A percentile compares a stretch with the other conserved stretches of the same genome.
phyloP scores from a whole-genome alignment of 495 filamentous ascomycete genomes.

The Rostrohypoxylon terebratum region DNA sequence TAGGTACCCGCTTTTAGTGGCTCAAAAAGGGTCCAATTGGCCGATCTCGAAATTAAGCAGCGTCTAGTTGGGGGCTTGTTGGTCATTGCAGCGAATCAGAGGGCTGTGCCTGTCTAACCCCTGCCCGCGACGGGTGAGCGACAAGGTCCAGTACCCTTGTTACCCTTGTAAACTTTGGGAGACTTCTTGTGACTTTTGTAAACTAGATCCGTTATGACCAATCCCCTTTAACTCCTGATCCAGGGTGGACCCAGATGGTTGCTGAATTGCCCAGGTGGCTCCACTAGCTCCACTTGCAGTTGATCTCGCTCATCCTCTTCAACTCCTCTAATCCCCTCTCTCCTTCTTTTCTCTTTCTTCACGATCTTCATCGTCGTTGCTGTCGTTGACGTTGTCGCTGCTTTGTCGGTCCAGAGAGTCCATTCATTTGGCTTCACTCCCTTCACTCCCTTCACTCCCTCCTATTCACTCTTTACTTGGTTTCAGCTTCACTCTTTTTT shows the following conservation, averaged over 20 bases:
- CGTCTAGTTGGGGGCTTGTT: slow-evolving; percentile 31
- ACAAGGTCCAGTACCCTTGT: slow-evolving; percentile 7
- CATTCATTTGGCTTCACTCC: slow-evolving; percentile 47
- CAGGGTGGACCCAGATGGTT: not conserved
- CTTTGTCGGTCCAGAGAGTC: slow-evolving; percentile 49
- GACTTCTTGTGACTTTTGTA: slow-evolving; percentile 21
- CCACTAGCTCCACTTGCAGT: slow-evolving; percentile 23
- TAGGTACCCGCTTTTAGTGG: slow-evolving; percentile 23
- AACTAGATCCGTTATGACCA: slow-evolving; percentile 33
- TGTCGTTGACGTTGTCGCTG: slow-evolving; percentile 48
- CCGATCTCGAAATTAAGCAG: slow-evolving; percentile 43
- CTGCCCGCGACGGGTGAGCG: slow-evolving; percentile 19
- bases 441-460: slow-evolving; percentile 47
- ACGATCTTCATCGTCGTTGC: slow-evolving; percentile 63
- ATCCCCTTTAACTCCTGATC: slow-evolving; percentile 26
- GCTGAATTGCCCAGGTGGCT: too few species aligned
- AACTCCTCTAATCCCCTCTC: slow-evolving; percentile 38
- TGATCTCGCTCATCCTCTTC: slow-evolving; percentile 47
- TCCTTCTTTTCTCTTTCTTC: slow-evolving; percentile 54
- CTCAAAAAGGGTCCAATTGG: slow-evolving; percentile 18
- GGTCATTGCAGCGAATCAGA: slow-evolving; percentile 30
- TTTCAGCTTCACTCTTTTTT: slow-evolving; percentile 90
- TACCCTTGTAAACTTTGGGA: slow-evolving; percentile 27
- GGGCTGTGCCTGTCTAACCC: slow-evolving; percentile 35
- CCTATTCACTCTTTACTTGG: slow-evolving; percentile 54